Conservation (phyloP, 257 asterid species). For the Sherardia arvensis region DNA sequence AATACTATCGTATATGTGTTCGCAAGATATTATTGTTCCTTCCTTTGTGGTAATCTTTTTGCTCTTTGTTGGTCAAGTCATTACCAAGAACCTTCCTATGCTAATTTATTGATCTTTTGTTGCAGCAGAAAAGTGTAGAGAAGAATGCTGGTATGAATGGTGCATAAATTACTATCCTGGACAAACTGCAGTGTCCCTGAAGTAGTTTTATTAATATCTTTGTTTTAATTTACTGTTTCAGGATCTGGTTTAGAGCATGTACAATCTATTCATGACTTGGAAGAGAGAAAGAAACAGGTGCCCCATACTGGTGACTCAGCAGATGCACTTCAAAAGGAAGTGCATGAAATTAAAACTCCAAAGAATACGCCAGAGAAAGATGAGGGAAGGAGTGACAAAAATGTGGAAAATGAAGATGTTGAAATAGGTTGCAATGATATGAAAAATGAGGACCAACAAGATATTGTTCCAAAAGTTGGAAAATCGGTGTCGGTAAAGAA, state of each 20-base stretch:
- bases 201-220: background rate
- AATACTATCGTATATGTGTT: background rate
- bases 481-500: slow-evolving; percentile 57
- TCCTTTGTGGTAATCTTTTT: background rate
- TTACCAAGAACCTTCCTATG: background rate
- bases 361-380: slow-evolving; percentile 24
- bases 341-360: slow-evolving; percentile 23
- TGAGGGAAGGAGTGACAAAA: slow-evolving; percentile 31
- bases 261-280: slow-evolving; percentile 23
- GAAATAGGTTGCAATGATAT: slow-evolving; percentile 25
- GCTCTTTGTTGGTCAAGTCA: background rate
- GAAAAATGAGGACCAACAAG: slow-evolving; percentile 27
- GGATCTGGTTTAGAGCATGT: slow-evolving; percentile 23
- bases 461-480: slow-evolving; percentile 29
- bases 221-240: slow-evolving; percentile 12
- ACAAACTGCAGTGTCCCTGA: background rate
- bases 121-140: slow-evolving; percentile 34
- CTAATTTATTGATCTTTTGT: background rate
- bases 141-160: slow-evolving; percentile 52
- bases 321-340: slow-evolving; percentile 33
- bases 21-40: background rate
- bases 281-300: slow-evolving; percentile 36
- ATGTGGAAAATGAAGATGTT: slow-evolving; percentile 26
- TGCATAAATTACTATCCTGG: slow-evolving; percentile 10
- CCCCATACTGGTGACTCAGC: slow-evolving; percentile 31